These are phyloP conservation scores for Debaryomyces hansenii DNA, from an alignment of 805 yeast genomes.

Conservation along the genomic window DNA sequence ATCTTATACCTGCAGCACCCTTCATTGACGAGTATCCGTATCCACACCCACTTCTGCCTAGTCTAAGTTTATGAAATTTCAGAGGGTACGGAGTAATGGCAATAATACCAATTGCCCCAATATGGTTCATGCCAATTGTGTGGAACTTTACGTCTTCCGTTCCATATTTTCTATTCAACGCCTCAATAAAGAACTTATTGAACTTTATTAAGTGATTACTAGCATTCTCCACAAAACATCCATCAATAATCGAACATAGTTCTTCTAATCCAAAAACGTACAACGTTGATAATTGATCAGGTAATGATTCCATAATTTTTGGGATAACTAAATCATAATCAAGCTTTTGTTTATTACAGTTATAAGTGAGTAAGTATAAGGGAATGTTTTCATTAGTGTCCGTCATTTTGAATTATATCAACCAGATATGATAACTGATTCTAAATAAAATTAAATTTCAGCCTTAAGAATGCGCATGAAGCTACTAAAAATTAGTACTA, in stretches of 20 bases:
- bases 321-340: slow-evolving; percentile 29
- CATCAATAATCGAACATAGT: slow-evolving; percentile 55
- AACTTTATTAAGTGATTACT: slow-evolving; percentile 35
- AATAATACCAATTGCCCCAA: slow-evolving; percentile 61
- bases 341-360: slow-evolving; percentile 52
- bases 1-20: slow-evolving; percentile 68
- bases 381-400: slow-evolving; percentile 7
- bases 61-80: slow-evolving; percentile 25
- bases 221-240: slow-evolving; percentile 43
- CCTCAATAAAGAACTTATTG: slow-evolving; percentile 31
- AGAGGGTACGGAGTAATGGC: slow-evolving; percentile 45
- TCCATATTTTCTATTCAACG: slow-evolving; percentile 35
- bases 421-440: not conserved
- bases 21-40: slow-evolving; percentile 61
- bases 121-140: slow-evolving; percentile 42
- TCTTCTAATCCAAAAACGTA: slow-evolving; percentile 71
- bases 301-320: slow-evolving; percentile 24
- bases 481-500: too few species aligned
- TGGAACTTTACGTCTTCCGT: slow-evolving; percentile 32
- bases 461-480: too few species aligned
- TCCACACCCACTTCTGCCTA: slow-evolving; percentile 53
- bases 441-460: not conserved
- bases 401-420: not conserved
- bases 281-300: slow-evolving; percentile 41
- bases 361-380: slow-evolving; percentile 49